Evolutionary conservation across 73 alveolate genomes (phyloP).

Genomic region (Paramecium caudatum): DNA sequence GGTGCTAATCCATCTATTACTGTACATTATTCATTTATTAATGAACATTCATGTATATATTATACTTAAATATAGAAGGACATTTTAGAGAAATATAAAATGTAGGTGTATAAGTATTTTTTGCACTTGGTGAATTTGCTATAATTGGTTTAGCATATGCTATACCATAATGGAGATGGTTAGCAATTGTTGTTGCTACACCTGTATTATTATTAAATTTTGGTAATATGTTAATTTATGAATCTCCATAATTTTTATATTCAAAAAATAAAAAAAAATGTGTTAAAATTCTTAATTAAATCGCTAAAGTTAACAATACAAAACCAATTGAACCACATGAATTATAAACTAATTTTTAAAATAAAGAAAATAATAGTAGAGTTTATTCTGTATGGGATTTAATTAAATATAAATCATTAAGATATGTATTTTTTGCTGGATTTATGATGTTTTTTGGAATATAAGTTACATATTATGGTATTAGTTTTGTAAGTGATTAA

Average conservation of each 20-base stretch:
- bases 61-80: constrained; percentile 18
- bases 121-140: constrained; percentile 67
- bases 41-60: constrained; percentile 71
- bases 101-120: constrained; percentile 73
- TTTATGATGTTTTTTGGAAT: constrained; percentile 66
- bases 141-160: constrained; percentile 64
- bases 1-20: constrained; percentile 76
- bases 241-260: constrained; percentile 73
- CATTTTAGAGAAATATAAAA: constrained; percentile 70
- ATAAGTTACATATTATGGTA: constrained; percentile 74
- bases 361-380: constrained; percentile 32
- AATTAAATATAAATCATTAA: constrained; percentile 62
- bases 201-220: constrained; percentile 57
- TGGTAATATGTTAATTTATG: constrained; percentile 53
- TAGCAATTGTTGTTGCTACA: constrained; percentile 36
- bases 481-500: constrained; percentile 70
- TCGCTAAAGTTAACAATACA: constrained; percentile 64
- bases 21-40: constrained; percentile 70
- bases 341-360: neutral
- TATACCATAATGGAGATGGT: constrained; percentile 63
- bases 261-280: constrained; percentile 59
- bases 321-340: neutral
- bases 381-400: constrained; percentile 65
- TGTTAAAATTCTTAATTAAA: constrained; percentile 56
- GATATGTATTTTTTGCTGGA: constrained; percentile 51